phyloP scores from a whole-genome alignment of 176 grass and related monocot genomes.

The Cymbopogon citratus region DNA sequence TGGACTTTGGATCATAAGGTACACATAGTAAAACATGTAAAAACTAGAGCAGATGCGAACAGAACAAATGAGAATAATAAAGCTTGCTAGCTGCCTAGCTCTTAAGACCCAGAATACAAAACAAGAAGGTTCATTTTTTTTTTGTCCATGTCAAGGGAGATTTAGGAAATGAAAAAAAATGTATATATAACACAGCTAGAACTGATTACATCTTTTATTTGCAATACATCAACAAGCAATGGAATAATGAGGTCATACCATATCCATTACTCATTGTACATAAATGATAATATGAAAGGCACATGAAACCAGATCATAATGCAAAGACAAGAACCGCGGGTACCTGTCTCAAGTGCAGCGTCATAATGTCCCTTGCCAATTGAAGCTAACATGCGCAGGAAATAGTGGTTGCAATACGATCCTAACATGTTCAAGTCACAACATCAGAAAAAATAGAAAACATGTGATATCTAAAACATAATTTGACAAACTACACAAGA shows the following conservation, averaged over 20 bases:
- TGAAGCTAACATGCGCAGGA: conserved; percentile 82
- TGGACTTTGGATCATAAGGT: not conserved
- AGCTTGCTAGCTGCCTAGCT: not conserved
- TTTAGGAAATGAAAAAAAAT: not conserved
- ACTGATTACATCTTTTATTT: not conserved
- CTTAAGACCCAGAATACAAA: not conserved
- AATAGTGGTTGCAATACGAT: conserved; percentile 93
- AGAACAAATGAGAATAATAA: not conserved
- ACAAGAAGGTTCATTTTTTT: not conserved
- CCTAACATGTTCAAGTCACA: conserved; percentile 54
- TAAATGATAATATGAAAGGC: not conserved
- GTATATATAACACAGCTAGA: not conserved
- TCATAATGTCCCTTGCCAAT: conserved; percentile 86
- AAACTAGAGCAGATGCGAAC: not conserved
- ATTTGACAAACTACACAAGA: not conserved
- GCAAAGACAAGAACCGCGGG: conserved; percentile 2
- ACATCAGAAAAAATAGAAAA: conserved; percentile 20
- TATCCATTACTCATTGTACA: not conserved
- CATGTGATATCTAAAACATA: not conserved
- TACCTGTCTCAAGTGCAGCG: conserved; percentile 72
- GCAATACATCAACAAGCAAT: not conserved
- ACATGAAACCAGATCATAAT: not conserved
- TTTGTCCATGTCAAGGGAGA: not conserved
- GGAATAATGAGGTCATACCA: not conserved
- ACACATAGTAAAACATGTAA: not conserved